phyloP scores from a whole-genome alignment of 495 filamentous ascomycete genomes.

The Elasticomyces elasticus region DNA sequence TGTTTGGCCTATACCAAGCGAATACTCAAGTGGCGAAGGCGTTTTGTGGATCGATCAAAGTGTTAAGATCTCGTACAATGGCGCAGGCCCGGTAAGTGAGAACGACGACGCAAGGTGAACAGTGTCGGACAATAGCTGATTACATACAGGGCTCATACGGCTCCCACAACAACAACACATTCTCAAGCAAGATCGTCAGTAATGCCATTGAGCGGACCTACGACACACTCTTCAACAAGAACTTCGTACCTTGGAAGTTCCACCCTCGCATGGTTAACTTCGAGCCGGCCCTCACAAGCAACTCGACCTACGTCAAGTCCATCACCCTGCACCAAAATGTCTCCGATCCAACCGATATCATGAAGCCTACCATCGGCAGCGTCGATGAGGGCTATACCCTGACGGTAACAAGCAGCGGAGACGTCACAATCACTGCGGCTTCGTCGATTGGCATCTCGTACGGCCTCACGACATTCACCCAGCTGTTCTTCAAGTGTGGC shows the following conservation, averaged over 20 bases:
- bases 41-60: constrained; percentile 47
- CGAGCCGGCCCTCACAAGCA: constrained; percentile 44
- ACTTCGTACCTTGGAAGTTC: constrained; percentile 69
- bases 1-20: constrained; percentile 51
- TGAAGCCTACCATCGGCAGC: constrained; percentile 49
- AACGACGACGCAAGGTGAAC: not conserved
- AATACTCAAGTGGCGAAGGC: constrained; percentile 41
- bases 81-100: constrained; percentile 17
- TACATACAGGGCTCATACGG: not conserved
- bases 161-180: constrained; percentile 10
- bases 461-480: constrained; percentile 59
- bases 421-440: constrained; percentile 48
- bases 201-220: constrained; percentile 38
- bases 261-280: constrained; percentile 47
- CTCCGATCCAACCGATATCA: constrained; percentile 42
- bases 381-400: constrained; percentile 68
- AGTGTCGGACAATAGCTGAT: not conserved
- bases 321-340: constrained; percentile 51
- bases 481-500: constrained; percentile 65
- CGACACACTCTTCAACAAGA: constrained; percentile 47
- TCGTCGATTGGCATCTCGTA: constrained; percentile 57
- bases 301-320: constrained; percentile 40
- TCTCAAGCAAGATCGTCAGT: constrained; percentile 27
- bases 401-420: constrained; percentile 42
- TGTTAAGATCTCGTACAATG: constrained; percentile 48